These are phyloP conservation scores for Calonectria henricotiae DNA, from an alignment of 2,329 filamentous ascomycete species.

Conservation along the genomic window DNA sequence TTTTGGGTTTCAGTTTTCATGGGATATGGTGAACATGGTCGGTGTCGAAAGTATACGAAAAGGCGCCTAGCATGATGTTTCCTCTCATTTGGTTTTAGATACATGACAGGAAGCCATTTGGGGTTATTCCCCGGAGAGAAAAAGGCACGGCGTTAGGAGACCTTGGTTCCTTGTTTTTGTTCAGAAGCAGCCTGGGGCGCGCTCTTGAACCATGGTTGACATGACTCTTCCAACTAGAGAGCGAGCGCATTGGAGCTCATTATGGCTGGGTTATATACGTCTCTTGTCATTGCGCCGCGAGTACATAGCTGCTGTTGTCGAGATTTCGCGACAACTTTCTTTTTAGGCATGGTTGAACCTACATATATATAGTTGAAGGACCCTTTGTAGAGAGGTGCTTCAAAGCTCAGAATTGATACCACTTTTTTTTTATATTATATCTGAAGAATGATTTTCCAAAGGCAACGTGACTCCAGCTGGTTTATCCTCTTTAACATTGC, in stretches of 20 bases:
- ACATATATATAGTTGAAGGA: conserved; percentile 33
- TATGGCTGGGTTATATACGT: neutral
- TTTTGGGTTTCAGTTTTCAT: conserved; percentile 36
- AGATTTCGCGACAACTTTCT: neutral
- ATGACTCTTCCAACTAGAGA: neutral
- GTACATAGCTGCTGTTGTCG: conserved; percentile 36
- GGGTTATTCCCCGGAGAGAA: conserved; percentile 39
- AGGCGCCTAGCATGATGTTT: conserved; percentile 46
- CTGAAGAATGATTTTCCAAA: neutral
- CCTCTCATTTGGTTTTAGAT: conserved; percentile 47
- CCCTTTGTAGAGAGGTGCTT: conserved; percentile 36
- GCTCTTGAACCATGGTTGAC: neutral
- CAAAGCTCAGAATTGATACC: conserved; percentile 50
- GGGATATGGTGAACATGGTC: conserved; percentile 41
- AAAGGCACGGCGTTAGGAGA: conserved; percentile 49
- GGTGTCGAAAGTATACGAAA: conserved; percentile 49
- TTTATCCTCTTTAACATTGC: neutral
- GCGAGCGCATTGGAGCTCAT: conserved; percentile 9
- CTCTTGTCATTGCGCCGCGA: conserved; percentile 25
- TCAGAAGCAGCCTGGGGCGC: conserved; percentile 8
- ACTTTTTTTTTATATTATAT: conserved; percentile 37
- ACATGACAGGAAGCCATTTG: conserved; percentile 45
- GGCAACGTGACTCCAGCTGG: neutral
- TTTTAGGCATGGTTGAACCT: conserved; percentile 15
- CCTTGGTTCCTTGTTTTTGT: conserved; percentile 39